A percentile compares a stretch with the other conserved stretches of the same genome.
phyloP scores from a whole-genome alignment of 805 yeast genomes.

The Candida silvicultrix region DNA sequence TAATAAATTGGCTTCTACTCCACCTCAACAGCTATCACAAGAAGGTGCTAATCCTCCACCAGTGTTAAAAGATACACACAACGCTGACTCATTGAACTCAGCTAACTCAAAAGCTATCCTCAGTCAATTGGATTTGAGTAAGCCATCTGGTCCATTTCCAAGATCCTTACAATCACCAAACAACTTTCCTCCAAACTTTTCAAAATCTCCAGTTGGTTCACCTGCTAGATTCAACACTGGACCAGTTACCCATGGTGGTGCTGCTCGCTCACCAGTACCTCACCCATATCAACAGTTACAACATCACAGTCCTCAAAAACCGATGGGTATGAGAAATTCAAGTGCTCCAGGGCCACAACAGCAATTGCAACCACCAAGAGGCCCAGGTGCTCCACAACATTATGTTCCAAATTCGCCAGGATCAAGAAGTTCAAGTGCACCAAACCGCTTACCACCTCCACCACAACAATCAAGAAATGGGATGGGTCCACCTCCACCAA shows the following conservation, averaged over 20 bases:
- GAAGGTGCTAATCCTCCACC: conserved; percentile 14
- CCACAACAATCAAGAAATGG: background rate
- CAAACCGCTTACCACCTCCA: background rate
- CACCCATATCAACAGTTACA: conserved; percentile 15
- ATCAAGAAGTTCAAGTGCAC: background rate
- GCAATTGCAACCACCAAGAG: background rate
- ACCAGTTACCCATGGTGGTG: background rate
- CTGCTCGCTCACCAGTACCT: background rate
- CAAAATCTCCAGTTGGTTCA: background rate
- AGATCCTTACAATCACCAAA: background rate
- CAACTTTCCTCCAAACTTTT: background rate
- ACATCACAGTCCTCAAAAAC: background rate
- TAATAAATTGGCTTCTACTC: conserved; percentile 9
- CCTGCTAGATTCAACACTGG: background rate
- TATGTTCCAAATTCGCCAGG: background rate
- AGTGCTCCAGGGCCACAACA: background rate
- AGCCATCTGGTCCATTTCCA: background rate
- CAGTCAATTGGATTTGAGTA: conserved; percentile 7
- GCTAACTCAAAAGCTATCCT: conserved; percentile 1
- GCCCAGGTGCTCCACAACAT: background rate
- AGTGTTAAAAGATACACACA: conserved; percentile 7
- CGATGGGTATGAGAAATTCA: background rate
- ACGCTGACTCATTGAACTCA: conserved; percentile 15
- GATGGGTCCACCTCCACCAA: background rate
- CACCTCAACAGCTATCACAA: conserved; percentile 11